Base-by-base conservation (phyloP, 805 yeast genomes). In the Cephaloascus fragrans region DNA sequence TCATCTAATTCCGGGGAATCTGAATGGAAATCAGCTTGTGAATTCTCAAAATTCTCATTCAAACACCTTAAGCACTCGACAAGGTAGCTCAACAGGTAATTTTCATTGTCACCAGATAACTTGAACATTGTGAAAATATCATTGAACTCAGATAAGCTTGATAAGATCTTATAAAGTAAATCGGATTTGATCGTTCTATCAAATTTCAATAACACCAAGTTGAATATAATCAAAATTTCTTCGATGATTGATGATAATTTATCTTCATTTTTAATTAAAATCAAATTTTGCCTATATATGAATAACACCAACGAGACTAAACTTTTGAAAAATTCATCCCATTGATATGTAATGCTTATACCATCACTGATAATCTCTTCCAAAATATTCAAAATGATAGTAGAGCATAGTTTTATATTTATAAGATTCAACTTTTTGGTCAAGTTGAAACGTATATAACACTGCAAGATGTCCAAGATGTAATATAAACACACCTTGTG, bases 361-460 rank as follows among this genome's bases (percentile, higher is more conserved):
- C 15, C 4, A 4, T 36, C 32, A 15, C 36, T 17, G 23, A 55
- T 46, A n/a, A 41, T 46, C 4, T 15, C 18, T 8, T 37, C 26
- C n/a, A 46, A 34, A 10, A 60, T 46, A 39, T 55, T 57, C 38
- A 53, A 55, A 14, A 59, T 39, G 17, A 58, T 51, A 23, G 50
- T 49, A 14, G 55, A 37, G 1, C 57, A 55, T 37, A 63, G 41
- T 37, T 51, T 53, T 38, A 46, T 56, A 40, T 61, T 62, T 16
- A 49, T 56, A 4, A 60, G 40, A 42, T 60, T 58, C 29, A 67
- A 43, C 37, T 52, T 57, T 36, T 53, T 58, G 31, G 69, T 62
- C 37, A 65, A 48, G 40, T 67, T 67, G 50, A 59, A 67, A 32
- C 70, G 39, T 6, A 63, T 26, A 18, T 62, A 49, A 26, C 56